These are phyloP conservation scores for Ustilago nuda DNA, from an alignment of 1,284 basidiomycete genomes.

Conservation along the genomic window DNA sequence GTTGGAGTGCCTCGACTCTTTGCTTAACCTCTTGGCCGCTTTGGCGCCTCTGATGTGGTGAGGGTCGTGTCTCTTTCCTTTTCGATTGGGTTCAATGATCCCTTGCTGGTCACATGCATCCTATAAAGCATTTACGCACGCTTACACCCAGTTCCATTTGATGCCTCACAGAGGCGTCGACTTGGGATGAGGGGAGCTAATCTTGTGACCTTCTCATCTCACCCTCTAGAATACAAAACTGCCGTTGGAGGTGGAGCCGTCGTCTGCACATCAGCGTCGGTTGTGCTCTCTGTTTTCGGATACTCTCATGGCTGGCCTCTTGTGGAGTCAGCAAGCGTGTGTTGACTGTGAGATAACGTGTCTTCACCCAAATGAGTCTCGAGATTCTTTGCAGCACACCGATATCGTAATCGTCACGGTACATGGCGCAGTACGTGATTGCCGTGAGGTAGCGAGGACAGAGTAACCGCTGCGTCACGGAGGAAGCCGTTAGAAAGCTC, in stretches of 20 bases:
- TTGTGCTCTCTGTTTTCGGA: slow-evolving; percentile 37
- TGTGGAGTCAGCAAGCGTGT: slow-evolving; percentile 9
- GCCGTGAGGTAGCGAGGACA: no score
- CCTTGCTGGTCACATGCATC: slow-evolving; percentile 27
- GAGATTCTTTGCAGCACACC: no score
- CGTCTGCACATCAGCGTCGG: slow-evolving; percentile 7
- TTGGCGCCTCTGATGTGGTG: not conserved
- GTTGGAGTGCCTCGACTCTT: slow-evolving; percentile 10
- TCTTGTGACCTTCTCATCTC: slow-evolving; percentile 51
- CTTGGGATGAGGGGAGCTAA: slow-evolving; percentile 58
- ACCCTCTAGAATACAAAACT: slow-evolving; percentile 34
- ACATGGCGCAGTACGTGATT: no score
- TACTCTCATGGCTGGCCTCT: not conserved
- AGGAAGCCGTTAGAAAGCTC: no score
- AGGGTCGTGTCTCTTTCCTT: slow-evolving; percentile 3
- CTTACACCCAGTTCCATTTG: slow-evolving; percentile 61
- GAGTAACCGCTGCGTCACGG: no score
- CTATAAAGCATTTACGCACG: slow-evolving; percentile 59
- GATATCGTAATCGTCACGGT: no score
- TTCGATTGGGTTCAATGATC: slow-evolving; percentile 18
- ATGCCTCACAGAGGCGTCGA: slow-evolving; percentile 11
- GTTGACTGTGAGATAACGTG: not conserved
- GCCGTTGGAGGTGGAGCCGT: slow-evolving; percentile 33
- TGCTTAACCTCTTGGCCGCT: not conserved
- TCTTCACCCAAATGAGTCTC: no score